Evolutionary conservation across 129 eudicot species (phyloP).

Genomic region (Centella asiatica): DNA sequence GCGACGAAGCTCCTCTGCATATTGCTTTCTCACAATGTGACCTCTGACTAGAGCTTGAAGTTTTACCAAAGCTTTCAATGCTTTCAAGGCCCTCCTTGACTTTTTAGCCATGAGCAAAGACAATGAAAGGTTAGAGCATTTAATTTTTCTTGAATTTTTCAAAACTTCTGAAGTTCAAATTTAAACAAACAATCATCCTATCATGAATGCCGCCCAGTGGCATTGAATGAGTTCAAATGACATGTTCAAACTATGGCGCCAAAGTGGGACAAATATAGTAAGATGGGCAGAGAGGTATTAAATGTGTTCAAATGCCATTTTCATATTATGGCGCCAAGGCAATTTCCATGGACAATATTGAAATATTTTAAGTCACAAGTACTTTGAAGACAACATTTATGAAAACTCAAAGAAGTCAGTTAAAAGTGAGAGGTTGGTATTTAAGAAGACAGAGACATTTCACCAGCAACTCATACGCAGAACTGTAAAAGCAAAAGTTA

Average conservation of each 20-base stretch:
- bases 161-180: not conserved
- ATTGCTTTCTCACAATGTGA: slow-evolving; percentile 53
- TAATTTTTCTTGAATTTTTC: not conserved
- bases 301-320: not conserved
- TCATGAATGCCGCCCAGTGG: not conserved
- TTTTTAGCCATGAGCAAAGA: slow-evolving; percentile 12
- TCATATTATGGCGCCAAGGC: not conserved
- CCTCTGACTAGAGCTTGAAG: slow-evolving; percentile 92
- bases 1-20: slow-evolving; percentile 38
- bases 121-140: not conserved
- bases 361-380: not conserved
- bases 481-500: slow-evolving; percentile 1
- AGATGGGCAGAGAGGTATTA: too few species aligned
- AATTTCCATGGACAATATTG: not conserved
- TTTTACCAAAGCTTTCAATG: slow-evolving; percentile 76
- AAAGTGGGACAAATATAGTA: too few species aligned
- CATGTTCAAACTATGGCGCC: not conserved
- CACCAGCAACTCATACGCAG: not conserved
- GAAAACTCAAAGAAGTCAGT: not conserved
- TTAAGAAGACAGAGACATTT: slow-evolving; percentile 19
- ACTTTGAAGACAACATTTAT: not conserved
- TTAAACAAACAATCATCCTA: not conserved
- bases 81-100: slow-evolving; percentile 88
- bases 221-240: not conserved
- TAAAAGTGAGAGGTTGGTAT: not conserved